A percentile compares a stretch with the other conserved stretches of the same genome.
These are phyloP conservation scores for Fusarium penzigii DNA, from an alignment of 2,329 filamentous ascomycete genomes.

Conservation along the genomic window DNA sequence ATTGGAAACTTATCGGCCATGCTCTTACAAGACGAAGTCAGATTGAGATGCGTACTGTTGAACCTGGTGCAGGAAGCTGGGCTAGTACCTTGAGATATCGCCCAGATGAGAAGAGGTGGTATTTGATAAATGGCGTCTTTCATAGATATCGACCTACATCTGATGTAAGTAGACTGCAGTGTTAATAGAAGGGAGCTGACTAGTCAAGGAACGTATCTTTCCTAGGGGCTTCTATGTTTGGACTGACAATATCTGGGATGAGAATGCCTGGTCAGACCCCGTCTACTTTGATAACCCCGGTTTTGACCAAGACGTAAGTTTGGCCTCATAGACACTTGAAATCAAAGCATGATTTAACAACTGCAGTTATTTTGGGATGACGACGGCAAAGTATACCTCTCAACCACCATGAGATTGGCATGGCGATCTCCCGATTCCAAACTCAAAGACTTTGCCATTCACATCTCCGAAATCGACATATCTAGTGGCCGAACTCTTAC, in stretches of 20 bases:
- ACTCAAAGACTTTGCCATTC: slow-evolving; percentile 54
- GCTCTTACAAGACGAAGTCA: slow-evolving; percentile 52
- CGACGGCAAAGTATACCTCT: slow-evolving; percentile 51
- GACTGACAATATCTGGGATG: slow-evolving; percentile 54
- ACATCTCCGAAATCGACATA: slow-evolving; percentile 46
- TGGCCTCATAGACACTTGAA: no score
- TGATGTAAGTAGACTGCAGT: slow-evolving; percentile 29
- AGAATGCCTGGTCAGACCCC: slow-evolving; percentile 52
- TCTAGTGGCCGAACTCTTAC: slow-evolving; percentile 42
- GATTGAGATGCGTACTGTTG: slow-evolving; percentile 52
- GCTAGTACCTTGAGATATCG: slow-evolving; percentile 49
- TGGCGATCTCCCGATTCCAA: slow-evolving; percentile 39
- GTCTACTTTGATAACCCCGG: slow-evolving; percentile 55
- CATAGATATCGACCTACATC: slow-evolving; percentile 41
- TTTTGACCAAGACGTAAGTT: slow-evolving; percentile 49
- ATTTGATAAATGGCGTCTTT: slow-evolving; percentile 48
- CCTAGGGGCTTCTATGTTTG: slow-evolving; percentile 56
- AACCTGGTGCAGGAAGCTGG: slow-evolving; percentile 52
- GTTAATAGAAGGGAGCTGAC: not conserved
- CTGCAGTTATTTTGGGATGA: slow-evolving; percentile 48
- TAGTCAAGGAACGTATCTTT: slow-evolving; percentile 43
- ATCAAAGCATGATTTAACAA: no score
- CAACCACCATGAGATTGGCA: slow-evolving; percentile 39
- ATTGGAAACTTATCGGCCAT: slow-evolving; percentile 54
- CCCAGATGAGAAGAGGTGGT: slow-evolving; percentile 41